A percentile compares a stretch with the other conserved stretches of the same genome.
These are phyloP conservation scores for Antrodiella citrinella DNA, from an alignment of 768 basidiomycete genomes.

Conservation along the genomic window DNA sequence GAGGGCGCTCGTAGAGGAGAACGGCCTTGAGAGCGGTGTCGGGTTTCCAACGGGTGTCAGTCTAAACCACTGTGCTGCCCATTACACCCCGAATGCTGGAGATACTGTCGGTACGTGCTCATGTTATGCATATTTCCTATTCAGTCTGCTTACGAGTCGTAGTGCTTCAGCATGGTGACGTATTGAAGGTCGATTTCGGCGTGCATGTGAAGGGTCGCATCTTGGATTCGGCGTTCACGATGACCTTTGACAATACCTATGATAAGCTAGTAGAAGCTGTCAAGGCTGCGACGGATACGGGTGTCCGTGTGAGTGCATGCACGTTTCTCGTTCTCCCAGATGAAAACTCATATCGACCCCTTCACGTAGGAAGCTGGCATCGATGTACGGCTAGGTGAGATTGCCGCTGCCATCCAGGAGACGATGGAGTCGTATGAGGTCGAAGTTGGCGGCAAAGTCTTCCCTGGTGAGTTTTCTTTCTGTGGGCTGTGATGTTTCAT, in stretches of 20 bases:
- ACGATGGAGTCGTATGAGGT: constrained; percentile 99
- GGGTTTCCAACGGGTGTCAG: constrained; percentile 97
- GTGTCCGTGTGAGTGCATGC: constrained; percentile 64
- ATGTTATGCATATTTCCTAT: too few relatives aligned
- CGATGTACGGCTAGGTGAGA: constrained; percentile 87
- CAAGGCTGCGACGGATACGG: constrained; percentile 89
- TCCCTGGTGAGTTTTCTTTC: constrained; percentile 53
- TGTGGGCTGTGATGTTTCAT: background rate
- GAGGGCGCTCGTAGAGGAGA: constrained; percentile 86
- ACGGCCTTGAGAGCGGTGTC: constrained; percentile 76
- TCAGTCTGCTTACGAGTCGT: too few relatives aligned
- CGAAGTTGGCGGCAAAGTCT: constrained; percentile 75
- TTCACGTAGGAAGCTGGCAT: constrained; percentile 96
- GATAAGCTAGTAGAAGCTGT: constrained; percentile 86
- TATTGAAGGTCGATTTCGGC: constrained; percentile 95
- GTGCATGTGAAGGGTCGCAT: constrained; percentile 97
- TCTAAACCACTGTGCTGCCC: constrained; percentile 91
- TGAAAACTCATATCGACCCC: too few relatives aligned
- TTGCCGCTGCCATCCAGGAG: constrained; percentile 90
- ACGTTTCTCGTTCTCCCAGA: background rate
- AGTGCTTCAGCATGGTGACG: constrained; percentile 81
- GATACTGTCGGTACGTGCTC: constrained; percentile 74
- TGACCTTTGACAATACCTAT: constrained; percentile 84
- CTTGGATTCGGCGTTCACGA: constrained; percentile 91
- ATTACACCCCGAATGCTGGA: constrained; percentile 93